Evolutionary conservation across 495 filamentous ascomycete species (phyloP).

Genomic region (Hypoxylon lenormandii): DNA sequence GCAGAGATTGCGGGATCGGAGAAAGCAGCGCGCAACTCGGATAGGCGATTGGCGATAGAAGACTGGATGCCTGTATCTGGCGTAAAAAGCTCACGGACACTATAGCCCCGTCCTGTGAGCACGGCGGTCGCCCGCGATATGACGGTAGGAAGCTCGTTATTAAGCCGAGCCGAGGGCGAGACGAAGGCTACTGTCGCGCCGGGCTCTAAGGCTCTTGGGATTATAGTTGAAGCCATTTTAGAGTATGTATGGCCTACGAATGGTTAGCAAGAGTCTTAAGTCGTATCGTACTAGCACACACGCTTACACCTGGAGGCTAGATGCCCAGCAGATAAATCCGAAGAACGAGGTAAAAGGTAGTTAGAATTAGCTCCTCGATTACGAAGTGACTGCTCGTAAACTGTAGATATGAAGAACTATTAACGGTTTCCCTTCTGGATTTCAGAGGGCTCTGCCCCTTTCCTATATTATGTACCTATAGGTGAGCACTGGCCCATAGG

Average conservation of each 20-base stretch:
- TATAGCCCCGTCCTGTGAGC: conserved; percentile 36
- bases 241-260: neutral
- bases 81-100: conserved; percentile 40
- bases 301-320: too few relatives aligned
- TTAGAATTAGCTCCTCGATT: too few relatives aligned
- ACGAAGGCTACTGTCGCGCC: conserved; percentile 50
- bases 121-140: conserved; percentile 42
- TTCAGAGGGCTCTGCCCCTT: too few relatives aligned
- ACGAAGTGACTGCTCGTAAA: too few relatives aligned
- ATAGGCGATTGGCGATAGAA: conserved; percentile 34
- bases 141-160: conserved; percentile 21
- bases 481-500: too few relatives aligned
- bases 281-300: too few relatives aligned
- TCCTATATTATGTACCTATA: too few relatives aligned
- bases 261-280: neutral
- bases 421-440: too few relatives aligned
- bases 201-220: conserved; percentile 37
- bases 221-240: conserved; percentile 32
- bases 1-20: conserved; percentile 43
- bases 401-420: too few relatives aligned
- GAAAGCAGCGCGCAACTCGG: conserved; percentile 48
- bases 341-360: too few relatives aligned
- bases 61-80: conserved; percentile 33
- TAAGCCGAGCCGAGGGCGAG: conserved; percentile 50
- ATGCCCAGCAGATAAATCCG: too few relatives aligned